phyloP scores from a whole-genome alignment of 331 rosid genomes.

The Pyrus hybrid region DNA sequence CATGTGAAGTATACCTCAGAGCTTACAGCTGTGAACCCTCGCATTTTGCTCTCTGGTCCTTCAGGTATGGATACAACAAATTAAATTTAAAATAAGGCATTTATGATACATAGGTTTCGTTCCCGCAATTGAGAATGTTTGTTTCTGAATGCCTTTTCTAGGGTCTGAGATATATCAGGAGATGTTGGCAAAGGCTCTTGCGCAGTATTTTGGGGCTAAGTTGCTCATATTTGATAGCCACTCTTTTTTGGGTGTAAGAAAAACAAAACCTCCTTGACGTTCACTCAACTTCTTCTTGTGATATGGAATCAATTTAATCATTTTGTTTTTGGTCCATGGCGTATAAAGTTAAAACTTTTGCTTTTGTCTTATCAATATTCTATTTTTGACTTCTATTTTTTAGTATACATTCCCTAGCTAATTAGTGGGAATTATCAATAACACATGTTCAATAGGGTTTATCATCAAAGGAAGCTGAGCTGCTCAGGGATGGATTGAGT shows the following conservation, averaged over 20 bases:
- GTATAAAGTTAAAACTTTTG: neutral
- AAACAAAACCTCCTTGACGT: constrained; percentile 24
- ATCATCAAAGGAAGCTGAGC: constrained; percentile 80
- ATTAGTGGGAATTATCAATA: neutral
- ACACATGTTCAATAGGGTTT: constrained; percentile 51
- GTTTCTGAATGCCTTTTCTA: constrained; percentile 23
- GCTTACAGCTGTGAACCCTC: constrained; percentile 76
- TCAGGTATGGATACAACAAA: constrained; percentile 47
- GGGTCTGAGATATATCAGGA: constrained; percentile 86
- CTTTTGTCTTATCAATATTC: neutral
- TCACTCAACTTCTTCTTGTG: constrained; percentile 15
- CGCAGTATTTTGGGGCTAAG: constrained; percentile 75
- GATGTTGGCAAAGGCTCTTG: constrained; percentile 93
- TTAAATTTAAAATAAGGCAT: neutral
- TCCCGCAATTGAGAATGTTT: constrained; percentile 9
- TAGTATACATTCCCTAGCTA: constrained; percentile 4
- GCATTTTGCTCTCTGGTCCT: constrained; percentile 88
- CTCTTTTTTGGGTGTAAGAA: constrained; percentile 84
- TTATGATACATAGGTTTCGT: neutral
- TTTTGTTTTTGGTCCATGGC: constrained; percentile 1
- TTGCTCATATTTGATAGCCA: constrained; percentile 94
- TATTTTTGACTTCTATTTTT: neutral
- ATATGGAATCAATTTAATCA: neutral
- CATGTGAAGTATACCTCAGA: constrained; percentile 65
- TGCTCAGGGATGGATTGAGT: constrained; percentile 45